Percentiles rank a stretch among this genome's conserved stretches.
Evolutionary conservation across 495 filamentous ascomycete species (phyloP).

Genomic region (Rhizodiscina lignyota): DNA sequence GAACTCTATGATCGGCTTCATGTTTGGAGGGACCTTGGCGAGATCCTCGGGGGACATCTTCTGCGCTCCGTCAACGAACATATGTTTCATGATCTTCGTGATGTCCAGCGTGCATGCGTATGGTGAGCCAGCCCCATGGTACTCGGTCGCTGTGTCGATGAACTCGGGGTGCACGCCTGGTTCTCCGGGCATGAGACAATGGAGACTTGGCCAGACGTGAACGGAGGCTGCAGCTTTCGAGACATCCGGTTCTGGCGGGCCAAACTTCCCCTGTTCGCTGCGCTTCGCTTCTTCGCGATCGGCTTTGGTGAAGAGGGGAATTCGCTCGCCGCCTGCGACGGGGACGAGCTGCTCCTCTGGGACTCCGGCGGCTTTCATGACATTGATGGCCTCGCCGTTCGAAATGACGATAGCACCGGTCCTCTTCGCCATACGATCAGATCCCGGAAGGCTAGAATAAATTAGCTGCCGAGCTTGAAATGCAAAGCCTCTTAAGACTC

Average conservation of each 20-base stretch:
- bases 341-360: constrained; percentile 3
- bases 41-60: neutral
- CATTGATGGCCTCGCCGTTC: constrained; percentile 2
- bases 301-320: constrained; percentile 1
- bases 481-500: neutral
- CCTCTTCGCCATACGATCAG: constrained; percentile 2
- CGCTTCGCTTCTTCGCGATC: neutral
- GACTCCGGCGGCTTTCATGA: constrained; percentile 1
- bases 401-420: constrained; percentile 1
- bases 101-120: constrained; percentile 3
- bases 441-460: neutral
- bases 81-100: constrained; percentile 1
- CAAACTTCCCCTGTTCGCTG: neutral
- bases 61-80: neutral
- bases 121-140: neutral
- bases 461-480: neutral
- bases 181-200: neutral
- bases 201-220: neutral
- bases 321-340: constrained; percentile 2
- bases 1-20: constrained; percentile 1
- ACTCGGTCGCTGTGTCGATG: constrained; percentile 3
- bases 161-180: neutral
- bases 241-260: neutral
- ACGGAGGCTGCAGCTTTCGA: neutral
- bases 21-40: neutral